These are phyloP conservation scores for Skeletonema tropicum DNA, from an alignment of 108 stramenopile genomes.

Conservation along the genomic window DNA sequence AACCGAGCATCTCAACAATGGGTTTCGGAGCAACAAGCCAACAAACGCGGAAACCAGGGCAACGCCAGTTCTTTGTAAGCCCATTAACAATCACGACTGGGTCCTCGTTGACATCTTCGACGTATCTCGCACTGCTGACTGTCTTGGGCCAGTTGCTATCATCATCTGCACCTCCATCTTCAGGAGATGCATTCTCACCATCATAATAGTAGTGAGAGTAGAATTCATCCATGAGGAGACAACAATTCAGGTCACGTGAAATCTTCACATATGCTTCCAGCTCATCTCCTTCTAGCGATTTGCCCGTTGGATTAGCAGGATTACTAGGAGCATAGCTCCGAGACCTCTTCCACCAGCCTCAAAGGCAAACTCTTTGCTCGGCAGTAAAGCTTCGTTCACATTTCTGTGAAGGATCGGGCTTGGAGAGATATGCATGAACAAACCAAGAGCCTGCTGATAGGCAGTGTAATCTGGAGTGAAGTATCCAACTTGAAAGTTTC, in stretches of 20 bases:
- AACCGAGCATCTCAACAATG: slow-evolving; percentile 49
- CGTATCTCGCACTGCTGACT: slow-evolving; percentile 45
- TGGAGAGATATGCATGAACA: slow-evolving; percentile 50
- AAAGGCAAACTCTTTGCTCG: slow-evolving; percentile 47
- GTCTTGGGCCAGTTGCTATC: slow-evolving; percentile 59
- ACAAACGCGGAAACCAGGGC: slow-evolving; percentile 54
- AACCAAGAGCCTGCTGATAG: slow-evolving; percentile 50
- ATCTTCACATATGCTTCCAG: slow-evolving; percentile 37
- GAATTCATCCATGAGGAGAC: slow-evolving; percentile 58
- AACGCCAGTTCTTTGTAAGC: slow-evolving; percentile 60
- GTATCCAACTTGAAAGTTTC: slow-evolving; percentile 48
- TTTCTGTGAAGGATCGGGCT: slow-evolving; percentile 43
- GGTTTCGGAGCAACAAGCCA: slow-evolving; percentile 56
- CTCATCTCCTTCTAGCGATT: slow-evolving; percentile 44
- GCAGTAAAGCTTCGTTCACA: slow-evolving; percentile 44
- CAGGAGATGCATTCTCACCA: slow-evolving; percentile 46
- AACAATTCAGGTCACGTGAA: slow-evolving; percentile 25
- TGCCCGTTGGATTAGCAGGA: slow-evolving; percentile 49
- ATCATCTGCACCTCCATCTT: slow-evolving; percentile 54
- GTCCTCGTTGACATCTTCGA: slow-evolving; percentile 55
- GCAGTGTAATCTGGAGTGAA: slow-evolving; percentile 61
- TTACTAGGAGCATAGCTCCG: slow-evolving; percentile 46
- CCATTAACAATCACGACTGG: slow-evolving; percentile 57
- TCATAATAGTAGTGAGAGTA: slow-evolving; percentile 62
- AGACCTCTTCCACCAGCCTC: slow-evolving; percentile 42